Evolutionary conservation across 352 stramenopile genomes (phyloP), one percentile per base, ranked within the genome.

Genomic region (Phytophthora brassicae): DNA sequence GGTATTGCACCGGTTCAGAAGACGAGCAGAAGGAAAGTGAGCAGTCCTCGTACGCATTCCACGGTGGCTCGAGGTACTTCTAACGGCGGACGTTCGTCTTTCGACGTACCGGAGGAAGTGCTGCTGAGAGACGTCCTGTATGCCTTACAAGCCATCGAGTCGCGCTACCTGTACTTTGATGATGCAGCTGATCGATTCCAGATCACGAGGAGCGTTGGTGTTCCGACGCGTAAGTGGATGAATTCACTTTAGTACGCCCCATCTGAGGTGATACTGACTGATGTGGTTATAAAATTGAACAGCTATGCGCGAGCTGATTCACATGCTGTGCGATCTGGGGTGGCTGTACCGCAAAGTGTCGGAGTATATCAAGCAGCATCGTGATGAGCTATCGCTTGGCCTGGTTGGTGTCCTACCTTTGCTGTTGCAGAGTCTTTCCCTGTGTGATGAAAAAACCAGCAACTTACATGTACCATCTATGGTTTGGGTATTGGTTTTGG

Each of bases 61-160:
- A 22, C 16, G 49, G 41, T 31, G 9, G 23, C 44, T 4, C 28
- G 20, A 33, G 47, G 26, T 39, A 36, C 48, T 17, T 19, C 36
- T 3, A 66, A 23, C 24, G 28, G 13, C 7, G 41, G 62, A 2
- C 46, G 48, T 14, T 61, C 63, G 14, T 85, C 82, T 0, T 92
- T 89, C 23, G 80, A 93, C 14, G 77, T 94, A 1, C 81, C 86
- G 1, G 92, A 98, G 56, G 75, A 89, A 57, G 83, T 96, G 20
- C 72, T 98, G n/a, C 66, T 98, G 16, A 81, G 90, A 14, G 92
- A 97, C 48, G 84, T 98, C 3, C 60, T 98, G 45, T 98, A 95
- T 56, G 89, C 89, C 5, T 79, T 98, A 43, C 92, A 98, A 73
- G 93, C 89, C 23, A 97, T 98, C 50, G 93, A 98, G 44, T 97